Conservation (phyloP, 192 early-diverging fungal genomes). For the Coemansia sp. region DNA sequence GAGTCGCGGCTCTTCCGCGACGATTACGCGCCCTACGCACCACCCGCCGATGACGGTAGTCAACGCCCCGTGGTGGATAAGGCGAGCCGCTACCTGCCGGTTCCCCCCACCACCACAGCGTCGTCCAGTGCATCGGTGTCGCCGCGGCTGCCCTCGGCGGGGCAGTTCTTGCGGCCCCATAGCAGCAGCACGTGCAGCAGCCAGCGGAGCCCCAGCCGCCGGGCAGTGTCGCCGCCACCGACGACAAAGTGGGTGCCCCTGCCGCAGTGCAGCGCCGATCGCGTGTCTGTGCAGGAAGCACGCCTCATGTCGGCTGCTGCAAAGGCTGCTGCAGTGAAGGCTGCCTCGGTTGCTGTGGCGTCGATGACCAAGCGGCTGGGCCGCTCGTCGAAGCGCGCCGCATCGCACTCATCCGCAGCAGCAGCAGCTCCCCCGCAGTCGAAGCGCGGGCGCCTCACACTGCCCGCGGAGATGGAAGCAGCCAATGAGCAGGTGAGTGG, state of each 20-base stretch:
- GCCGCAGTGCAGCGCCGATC: constrained; percentile 34
- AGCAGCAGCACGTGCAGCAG: constrained; percentile 5
- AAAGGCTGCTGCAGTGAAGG: constrained; percentile 43
- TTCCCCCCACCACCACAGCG: background rate
- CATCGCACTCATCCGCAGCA: background rate
- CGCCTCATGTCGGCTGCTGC: constrained; percentile 48
- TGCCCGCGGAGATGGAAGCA: background rate
- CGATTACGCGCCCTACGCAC: background rate
- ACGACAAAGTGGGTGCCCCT: constrained; percentile 21
- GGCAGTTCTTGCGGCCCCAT: background rate
- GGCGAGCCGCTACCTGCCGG: constrained; percentile 12
- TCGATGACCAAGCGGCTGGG: constrained; percentile 33
- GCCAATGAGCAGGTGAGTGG: too few relatives aligned
- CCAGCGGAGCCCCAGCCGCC: background rate
- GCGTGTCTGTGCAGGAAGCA: constrained; percentile 26
- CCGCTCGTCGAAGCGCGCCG: constrained; percentile 23
- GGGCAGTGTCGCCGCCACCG: background rate
- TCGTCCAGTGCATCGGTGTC: background rate
- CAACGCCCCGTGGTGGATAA: background rate
- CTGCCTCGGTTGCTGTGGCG: constrained; percentile 31
- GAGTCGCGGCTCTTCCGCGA: background rate
- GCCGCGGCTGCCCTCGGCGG: background rate
- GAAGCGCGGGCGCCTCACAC: background rate
- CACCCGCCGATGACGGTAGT: background rate
- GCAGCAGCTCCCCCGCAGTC: background rate